Evolutionary conservation across 2,329 filamentous ascomycete genomes (phyloP), one percentile per base, ranked within the genome.

Genomic region (Ophiostoma triangulosporum): DNA sequence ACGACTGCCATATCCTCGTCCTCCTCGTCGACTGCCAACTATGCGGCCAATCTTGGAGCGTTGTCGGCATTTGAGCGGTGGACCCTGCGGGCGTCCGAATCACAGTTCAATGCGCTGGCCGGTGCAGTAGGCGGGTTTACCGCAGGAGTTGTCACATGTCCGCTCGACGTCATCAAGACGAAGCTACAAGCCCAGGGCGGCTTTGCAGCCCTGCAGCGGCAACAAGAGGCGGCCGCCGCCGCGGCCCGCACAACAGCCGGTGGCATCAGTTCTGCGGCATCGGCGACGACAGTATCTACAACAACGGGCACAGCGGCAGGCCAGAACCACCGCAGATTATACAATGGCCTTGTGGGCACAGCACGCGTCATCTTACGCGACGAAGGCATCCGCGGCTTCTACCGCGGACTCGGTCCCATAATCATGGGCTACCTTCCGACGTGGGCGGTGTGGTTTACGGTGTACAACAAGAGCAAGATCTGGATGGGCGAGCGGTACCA

Each of bases 91-190:
- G 78, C 79, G 50, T 79, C 78, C 32, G 76, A 81, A 57, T 73
- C 77, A 20, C 76, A 80, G 58, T 82, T 97, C 66, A 88, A 94
- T 66, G 88, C 88, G 58, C 74, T 96, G 54, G 84, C 88, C 43
- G 93, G 93, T 54, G 91, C 90, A 49, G 76, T 88, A 55, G 91
- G 90, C 50, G 93, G 93, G 50, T 88, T 97, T 63, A 89, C 88
- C 22, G 95, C 90, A 7, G 93, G 93, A 50, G 80, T 98, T 54
- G 87, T 96, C 59, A 97, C 91, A 52, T 98, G 93, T 67, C 93
- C 93, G 40, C 82, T 98, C 61, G 93, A 98, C 73, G 93, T 98
- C 58, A 97, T 98, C 69, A 98, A 98, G 73, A 98, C 93, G 45
- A 97, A 96, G 69, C 71, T 98, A 57, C 93, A 98, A 68, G 91